Base-by-base conservation (phyloP, 2,329 filamentous ascomycete species). In the Xylariaceae sp. region DNA sequence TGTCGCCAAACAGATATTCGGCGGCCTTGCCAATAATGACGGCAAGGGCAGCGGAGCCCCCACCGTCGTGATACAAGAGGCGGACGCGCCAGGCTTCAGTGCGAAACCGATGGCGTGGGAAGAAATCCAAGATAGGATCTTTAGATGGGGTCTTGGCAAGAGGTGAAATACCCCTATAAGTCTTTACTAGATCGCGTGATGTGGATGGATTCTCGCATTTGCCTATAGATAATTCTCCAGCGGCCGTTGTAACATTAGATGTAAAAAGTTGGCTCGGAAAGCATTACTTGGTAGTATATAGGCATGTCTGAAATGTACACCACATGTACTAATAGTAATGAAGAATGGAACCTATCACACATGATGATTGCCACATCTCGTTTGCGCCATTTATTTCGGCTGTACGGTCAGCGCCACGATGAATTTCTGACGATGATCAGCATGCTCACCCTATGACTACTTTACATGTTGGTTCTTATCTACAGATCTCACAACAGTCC, bases 1-100 rank as follows among this genome's bases (percentile, higher is more conserved):
- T 43, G 92, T 97, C 3, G 94, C 94, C 5, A 76, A 75, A 58
- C 75, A 82, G 58, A 85, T 99, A 9, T 83, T 96, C 48, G 82
- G 86, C 40, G 94, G 94, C 0, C 67, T 82, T 56, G 85, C 95
- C 3, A 65, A 80, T 54, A 97, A 96, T 67, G 66, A 73, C 0
- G 92, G 92, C 1, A 66, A 74, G 0, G 92, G 94, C 3, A 94
- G 84, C 55, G 94, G 94, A 12, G 86, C 89, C 17, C 94, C 94
- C 4, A 99, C 94, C 0, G 90, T 99, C 19, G 92, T 99, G 40
- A 66, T 99, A 62, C 92, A 97, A 75, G 92, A 96, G 73, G 90
- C 90, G 19, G 83, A 91, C 65, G 78, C 87, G 58, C 81, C 86
- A 47, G 85, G 85, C 0, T 76, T 86, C 27, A 83, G 76, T 62